A percentile compares a stretch with the other conserved stretches of the same genome.
These are phyloP conservation scores for Yamadazyma olivae DNA, from an alignment of 805 yeast species.

Conservation along the genomic window DNA sequence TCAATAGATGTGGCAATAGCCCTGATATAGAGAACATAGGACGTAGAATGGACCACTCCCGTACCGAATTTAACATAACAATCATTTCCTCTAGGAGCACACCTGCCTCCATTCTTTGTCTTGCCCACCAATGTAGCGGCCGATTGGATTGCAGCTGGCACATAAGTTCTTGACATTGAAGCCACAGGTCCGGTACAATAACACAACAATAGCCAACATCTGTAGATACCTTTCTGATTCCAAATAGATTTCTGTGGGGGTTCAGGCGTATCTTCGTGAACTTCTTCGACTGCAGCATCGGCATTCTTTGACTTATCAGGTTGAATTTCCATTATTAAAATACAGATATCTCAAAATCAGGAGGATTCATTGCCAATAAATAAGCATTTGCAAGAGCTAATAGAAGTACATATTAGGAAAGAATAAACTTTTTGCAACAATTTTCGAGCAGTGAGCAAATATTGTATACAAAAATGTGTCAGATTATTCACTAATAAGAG, in stretches of 20 bases:
- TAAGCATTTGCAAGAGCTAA: no score
- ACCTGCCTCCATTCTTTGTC: constrained; percentile 19
- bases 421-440: background rate
- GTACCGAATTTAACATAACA: constrained; percentile 35
- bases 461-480: no score
- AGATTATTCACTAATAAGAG: no score
- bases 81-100: constrained; percentile 29
- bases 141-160: constrained; percentile 40
- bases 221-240: constrained; percentile 5
- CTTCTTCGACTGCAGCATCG: no score
- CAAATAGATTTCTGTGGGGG: no score
- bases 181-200: constrained; percentile 42
- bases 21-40: constrained; percentile 35
- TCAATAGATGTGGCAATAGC: constrained; percentile 39
- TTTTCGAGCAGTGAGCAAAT: no score
- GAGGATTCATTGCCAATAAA: no score
- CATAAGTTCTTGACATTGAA: constrained; percentile 38
- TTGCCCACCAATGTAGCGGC: constrained; percentile 29
- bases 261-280: no score
- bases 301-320: no score
- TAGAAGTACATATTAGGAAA: no score
- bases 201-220: constrained; percentile 37
- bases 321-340: no score
- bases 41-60: constrained; percentile 29
- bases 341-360: no score